A percentile compares a stretch with the other conserved stretches of the same genome.
These are phyloP conservation scores for Aspergillus tubingensis DNA, from an alignment of 2,329 filamentous ascomycete species.

Conservation along the genomic window DNA sequence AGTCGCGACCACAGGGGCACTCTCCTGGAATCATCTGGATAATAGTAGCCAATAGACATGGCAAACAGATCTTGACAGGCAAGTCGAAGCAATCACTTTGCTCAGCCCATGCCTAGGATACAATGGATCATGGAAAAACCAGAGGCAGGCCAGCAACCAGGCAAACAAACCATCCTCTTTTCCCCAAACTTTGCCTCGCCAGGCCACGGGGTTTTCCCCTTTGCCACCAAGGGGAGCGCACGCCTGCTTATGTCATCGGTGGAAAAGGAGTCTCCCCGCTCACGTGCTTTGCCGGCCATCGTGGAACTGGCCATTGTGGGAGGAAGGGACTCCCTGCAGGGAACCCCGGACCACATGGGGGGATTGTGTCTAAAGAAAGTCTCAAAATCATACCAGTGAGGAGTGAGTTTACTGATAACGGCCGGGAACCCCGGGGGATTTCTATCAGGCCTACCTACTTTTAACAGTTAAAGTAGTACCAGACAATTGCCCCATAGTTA, in stretches of 20 bases:
- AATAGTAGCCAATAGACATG: slow-evolving; percentile 42
- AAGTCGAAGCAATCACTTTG: slow-evolving; percentile 6
- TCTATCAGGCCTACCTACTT: background rate
- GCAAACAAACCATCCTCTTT: background rate
- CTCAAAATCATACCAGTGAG: background rate
- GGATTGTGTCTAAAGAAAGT: background rate
- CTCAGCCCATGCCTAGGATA: slow-evolving; percentile 20
- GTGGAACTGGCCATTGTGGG: background rate
- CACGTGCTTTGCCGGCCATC: background rate
- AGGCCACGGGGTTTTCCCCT: background rate
- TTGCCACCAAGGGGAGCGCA: too few relatives aligned
- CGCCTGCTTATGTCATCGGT: slow-evolving; percentile 3
- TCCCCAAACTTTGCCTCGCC: background rate
- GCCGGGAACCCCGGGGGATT: background rate
- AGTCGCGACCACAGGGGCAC: slow-evolving; percentile 34
- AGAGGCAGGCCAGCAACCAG: slow-evolving; percentile 3
- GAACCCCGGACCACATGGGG: background rate
- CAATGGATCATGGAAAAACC: background rate
- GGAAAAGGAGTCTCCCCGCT: background rate
- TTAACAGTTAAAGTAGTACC: background rate
- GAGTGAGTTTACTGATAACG: background rate
- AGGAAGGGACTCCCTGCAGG: too few relatives aligned
- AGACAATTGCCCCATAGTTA: background rate
- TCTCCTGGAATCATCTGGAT: slow-evolving; percentile 47
- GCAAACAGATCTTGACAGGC: slow-evolving; percentile 18